Evolutionary conservation across 768 basidiomycete genomes (phyloP).

Genomic region (Cyclocybe aegerita): DNA sequence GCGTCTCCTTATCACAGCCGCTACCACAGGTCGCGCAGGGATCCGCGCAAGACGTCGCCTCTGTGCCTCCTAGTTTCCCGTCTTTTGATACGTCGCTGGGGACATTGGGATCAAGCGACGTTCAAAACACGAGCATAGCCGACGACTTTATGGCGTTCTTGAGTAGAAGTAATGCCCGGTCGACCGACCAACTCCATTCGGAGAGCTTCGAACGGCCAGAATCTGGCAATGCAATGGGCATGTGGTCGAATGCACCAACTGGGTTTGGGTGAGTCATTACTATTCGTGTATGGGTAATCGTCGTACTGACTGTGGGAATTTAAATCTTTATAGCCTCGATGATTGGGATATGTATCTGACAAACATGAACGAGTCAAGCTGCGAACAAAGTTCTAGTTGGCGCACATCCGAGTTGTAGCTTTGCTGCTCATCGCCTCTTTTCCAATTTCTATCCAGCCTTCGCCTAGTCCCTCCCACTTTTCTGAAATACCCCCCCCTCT

Average conservation of each 20-base stretch:
- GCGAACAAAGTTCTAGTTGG: background rate
- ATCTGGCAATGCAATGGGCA: conserved; percentile 51
- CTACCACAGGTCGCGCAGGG: too few species aligned
- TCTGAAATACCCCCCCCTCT: too few species aligned
- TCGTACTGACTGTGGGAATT: background rate
- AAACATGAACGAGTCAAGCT: conserved; percentile 36
- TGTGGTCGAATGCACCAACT: conserved; percentile 71
- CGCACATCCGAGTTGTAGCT: too few species aligned
- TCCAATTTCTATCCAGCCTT: too few species aligned
- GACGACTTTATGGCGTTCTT: background rate
- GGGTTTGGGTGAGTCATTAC: conserved; percentile 57
- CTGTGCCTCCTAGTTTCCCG: too few species aligned
- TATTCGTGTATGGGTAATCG: background rate
- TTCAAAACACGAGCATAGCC: too few species aligned
- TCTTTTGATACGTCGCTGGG: too few species aligned
- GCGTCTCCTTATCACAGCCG: too few species aligned
- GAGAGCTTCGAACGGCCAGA: conserved; percentile 12
- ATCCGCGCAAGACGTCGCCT: too few species aligned
- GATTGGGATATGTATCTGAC: conserved; percentile 46
- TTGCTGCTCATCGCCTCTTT: too few species aligned
- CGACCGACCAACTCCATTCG: conserved; percentile 3
- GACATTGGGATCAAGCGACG: too few species aligned
- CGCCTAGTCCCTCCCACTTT: too few species aligned
- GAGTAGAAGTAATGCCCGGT: background rate
- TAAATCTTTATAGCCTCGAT: conserved; percentile 33